These are phyloP conservation scores for Pluteus cervinus DNA, from an alignment of 768 basidiomycete species.

Conservation along the genomic window DNA sequence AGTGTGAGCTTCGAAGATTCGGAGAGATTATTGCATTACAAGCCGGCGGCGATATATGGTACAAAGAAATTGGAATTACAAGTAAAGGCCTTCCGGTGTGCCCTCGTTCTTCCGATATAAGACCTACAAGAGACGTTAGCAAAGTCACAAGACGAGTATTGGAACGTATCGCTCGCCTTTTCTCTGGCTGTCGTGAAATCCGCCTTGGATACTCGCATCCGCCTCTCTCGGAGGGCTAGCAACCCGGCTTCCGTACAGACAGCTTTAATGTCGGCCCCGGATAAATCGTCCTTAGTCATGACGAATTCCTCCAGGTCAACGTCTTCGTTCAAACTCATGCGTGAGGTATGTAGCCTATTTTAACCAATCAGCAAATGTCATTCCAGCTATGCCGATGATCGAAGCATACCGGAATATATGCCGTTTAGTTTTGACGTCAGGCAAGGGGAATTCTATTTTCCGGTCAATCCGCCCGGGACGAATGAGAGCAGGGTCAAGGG, in stretches of 20 bases:
- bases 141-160: neutral
- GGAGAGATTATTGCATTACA: too few relatives aligned
- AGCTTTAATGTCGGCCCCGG: slow-evolving; percentile 98
- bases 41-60: too few relatives aligned
- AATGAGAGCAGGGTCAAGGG: slow-evolving; percentile 95
- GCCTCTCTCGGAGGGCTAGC: slow-evolving; percentile 86
- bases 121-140: slow-evolving; percentile 37
- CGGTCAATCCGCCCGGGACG: slow-evolving; percentile 98
- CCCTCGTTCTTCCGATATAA: slow-evolving; percentile 98
- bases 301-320: slow-evolving; percentile 96
- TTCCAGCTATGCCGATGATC: neutral
- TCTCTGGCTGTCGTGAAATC: slow-evolving; percentile 91
- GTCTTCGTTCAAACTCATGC: slow-evolving; percentile 85
- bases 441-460: slow-evolving; percentile 97
- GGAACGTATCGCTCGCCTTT: slow-evolving; percentile 58
- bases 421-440: slow-evolving; percentile 97
- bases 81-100: slow-evolving; percentile 83
- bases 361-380: slow-evolving; percentile 7
- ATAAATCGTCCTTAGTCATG: slow-evolving; percentile 91
- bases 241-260: slow-evolving; percentile 99
- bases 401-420: slow-evolving; percentile 84
- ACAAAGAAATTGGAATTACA: slow-evolving; percentile 35
- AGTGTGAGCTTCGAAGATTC: too few relatives aligned
- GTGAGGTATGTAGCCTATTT: slow-evolving; percentile 78
- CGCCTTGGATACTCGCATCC: slow-evolving; percentile 89